These are phyloP conservation scores for Hypholoma fasciculare DNA, from an alignment of 768 basidiomycete genomes.

Conservation along the genomic window DNA sequence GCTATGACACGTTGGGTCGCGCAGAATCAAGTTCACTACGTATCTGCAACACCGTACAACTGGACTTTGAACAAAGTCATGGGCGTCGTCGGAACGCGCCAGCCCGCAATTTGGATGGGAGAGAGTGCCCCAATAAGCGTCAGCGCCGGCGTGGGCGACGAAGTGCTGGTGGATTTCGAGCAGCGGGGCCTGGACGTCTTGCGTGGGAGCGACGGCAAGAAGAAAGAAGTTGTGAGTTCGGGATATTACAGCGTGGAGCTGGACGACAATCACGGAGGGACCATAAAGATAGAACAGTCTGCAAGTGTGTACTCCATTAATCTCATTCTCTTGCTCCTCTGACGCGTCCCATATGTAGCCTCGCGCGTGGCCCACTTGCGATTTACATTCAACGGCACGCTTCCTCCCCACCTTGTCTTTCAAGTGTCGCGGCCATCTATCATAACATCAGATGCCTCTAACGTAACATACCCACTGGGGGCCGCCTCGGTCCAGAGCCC, in stretches of 20 bases:
- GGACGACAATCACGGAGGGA: conserved; percentile 50
- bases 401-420: conserved; percentile 51
- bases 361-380: conserved; percentile 76
- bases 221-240: conserved; percentile 52
- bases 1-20: conserved; percentile 88
- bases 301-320: conserved; percentile 47
- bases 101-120: conserved; percentile 91
- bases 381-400: conserved; percentile 54
- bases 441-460: conserved; percentile 49
- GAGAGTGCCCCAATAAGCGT: conserved; percentile 67
- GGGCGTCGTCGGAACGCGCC: conserved; percentile 80
- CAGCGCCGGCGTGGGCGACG: conserved; percentile 49
- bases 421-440: conserved; percentile 67
- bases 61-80: conserved; percentile 55
- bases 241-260: conserved; percentile 60
- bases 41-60: conserved; percentile 73
- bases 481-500: conserved; percentile 38
- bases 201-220: conserved; percentile 38
- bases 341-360: conserved; percentile 36
- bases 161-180: conserved; percentile 54
- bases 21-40: conserved; percentile 75
- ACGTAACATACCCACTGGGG: conserved; percentile 55
- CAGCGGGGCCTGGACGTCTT: conserved; percentile 48
- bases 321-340: background rate
- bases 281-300: conserved; percentile 57